Base-by-base conservation (phyloP, 345 rosid species). In the Aurinia saxatilis region DNA sequence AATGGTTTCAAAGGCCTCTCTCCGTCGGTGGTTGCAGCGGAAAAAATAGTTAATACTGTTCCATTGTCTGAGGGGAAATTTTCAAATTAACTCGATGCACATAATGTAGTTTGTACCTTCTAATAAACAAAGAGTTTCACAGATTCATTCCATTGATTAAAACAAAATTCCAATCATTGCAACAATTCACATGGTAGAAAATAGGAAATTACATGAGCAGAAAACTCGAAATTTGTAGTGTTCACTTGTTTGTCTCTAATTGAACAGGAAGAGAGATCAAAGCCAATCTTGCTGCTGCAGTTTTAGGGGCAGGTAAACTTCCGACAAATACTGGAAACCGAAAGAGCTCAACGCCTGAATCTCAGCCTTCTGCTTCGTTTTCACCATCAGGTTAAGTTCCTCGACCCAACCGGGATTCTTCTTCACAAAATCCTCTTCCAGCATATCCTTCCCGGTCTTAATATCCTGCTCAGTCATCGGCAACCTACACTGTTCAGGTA, bases 401-500 rank as follows among this genome's bases (percentile, higher is more conserved):
- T 92, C 95, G 10, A 92, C 91, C 98, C 98, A 92, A 8, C 90
- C 96, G 0, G 95, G 96, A 67, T 92, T 89, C 82, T 92, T 92
- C 95, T 92, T 92, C 80, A 92, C 99, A 27, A 89, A 92, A 77
- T 92, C 99, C 77, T 92, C 96, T 73, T 89, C 97, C 70, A 92
- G 45, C 80, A 92, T 47, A 72, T 92, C 96, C 72, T 89, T 93
- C 62, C 99, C 99, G 0, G 97, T 93, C 84, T 87, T 93, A 47
- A 89, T 84, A 89, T 93, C 99, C 88, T 93, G 97, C 79, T 93
- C 99, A 0, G 96, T 88, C 95, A 91, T 88, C 1, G 96, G 96
- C 85, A 91, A 68, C 81, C 96, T 75, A 66, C 98, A 91, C 50
- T 91, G 95, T 62, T 91, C 96, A 0, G 98, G 95, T 75, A 91